Conservation (phyloP, 306 rosid genomes). For the Cucurbita ficifolia region DNA sequence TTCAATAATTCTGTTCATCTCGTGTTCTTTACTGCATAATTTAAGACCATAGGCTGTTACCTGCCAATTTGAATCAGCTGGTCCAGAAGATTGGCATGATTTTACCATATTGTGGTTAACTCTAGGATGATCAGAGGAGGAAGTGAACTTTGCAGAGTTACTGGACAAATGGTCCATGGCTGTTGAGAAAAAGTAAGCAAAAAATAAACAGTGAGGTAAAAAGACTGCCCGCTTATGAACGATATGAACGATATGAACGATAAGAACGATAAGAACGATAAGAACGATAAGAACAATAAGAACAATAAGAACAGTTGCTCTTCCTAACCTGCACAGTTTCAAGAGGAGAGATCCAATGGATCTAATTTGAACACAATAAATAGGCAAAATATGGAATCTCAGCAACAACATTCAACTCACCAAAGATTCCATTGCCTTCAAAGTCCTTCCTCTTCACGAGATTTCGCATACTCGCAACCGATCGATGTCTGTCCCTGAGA, state of each 20-base stretch:
- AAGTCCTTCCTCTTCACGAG: slow-evolving; percentile 58
- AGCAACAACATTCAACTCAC: slow-evolving; percentile 45
- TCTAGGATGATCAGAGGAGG: slow-evolving; percentile 25
- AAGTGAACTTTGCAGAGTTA: slow-evolving; percentile 33
- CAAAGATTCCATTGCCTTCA: slow-evolving; percentile 59
- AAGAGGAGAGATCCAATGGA: slow-evolving; percentile 12
- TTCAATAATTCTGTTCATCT: slow-evolving; percentile 38
- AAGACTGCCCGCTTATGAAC: not conserved
- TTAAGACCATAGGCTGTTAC: slow-evolving; percentile 23
- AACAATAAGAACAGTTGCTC: not conserved
- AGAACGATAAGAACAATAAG: too few relatives aligned
- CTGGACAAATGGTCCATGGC: slow-evolving; percentile 43
- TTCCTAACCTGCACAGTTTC: slow-evolving; percentile 4
- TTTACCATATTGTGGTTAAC: slow-evolving; percentile 55
- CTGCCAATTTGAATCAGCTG: slow-evolving; percentile 27
- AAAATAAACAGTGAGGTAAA: not conserved
- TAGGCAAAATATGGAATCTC: not conserved
- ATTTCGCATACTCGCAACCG: slow-evolving; percentile 25
- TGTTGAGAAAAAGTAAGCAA: slow-evolving; percentile 15
- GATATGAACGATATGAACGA: too few relatives aligned
- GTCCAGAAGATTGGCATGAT: slow-evolving; percentile 35
- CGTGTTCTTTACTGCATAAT: slow-evolving; percentile 28
- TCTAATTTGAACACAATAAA: not conserved
- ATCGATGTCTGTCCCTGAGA: slow-evolving; percentile 25
- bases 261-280: too few relatives aligned